Evolutionary conservation across 177 flowering plant species (phyloP).

Genomic region (Vitis hybrid): DNA sequence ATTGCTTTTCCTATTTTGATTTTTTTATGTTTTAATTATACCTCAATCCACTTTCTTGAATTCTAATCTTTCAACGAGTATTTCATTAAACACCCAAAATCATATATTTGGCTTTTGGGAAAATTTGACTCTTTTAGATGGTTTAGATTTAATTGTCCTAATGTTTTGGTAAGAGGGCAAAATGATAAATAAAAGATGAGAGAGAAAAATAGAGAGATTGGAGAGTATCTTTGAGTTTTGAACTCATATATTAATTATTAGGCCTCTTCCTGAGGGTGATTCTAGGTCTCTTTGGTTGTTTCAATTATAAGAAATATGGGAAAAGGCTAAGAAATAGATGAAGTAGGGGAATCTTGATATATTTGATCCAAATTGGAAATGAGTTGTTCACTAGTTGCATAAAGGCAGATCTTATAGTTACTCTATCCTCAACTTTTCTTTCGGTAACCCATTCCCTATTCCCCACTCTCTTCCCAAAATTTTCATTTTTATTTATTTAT

Average conservation of each 20-base stretch:
- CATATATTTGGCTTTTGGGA: constrained; percentile 17
- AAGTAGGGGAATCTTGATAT: constrained; percentile 7
- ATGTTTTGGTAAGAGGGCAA: constrained; percentile 6
- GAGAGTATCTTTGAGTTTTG: constrained; percentile 35
- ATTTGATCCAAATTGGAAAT: constrained; percentile 28
- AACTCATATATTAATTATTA: constrained; percentile 37
- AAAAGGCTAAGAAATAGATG: too few species aligned
- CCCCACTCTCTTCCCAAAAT: neutral
- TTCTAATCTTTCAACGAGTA: too few species aligned
- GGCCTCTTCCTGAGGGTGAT: constrained; percentile 4
- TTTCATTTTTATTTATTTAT: too few species aligned
- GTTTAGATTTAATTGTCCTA: constrained; percentile 13
- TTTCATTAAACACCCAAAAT: constrained; percentile 4
- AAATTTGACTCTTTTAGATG: constrained; percentile 17
- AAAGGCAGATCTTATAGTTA: constrained; percentile 47
- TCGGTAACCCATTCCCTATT: neutral
- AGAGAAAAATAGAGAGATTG: neutral
- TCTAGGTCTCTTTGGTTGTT: neutral
- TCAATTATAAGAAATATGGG: too few species aligned
- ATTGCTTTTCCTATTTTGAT: too few species aligned
- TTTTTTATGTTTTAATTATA: too few species aligned
- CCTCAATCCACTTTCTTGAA: too few species aligned
- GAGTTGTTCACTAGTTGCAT: constrained; percentile 37
- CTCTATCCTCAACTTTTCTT: constrained; percentile 30
- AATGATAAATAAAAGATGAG: neutral